Conservation (phyloP, 371 early-diverging fungal species). For the Mortierella sp. region DNA sequence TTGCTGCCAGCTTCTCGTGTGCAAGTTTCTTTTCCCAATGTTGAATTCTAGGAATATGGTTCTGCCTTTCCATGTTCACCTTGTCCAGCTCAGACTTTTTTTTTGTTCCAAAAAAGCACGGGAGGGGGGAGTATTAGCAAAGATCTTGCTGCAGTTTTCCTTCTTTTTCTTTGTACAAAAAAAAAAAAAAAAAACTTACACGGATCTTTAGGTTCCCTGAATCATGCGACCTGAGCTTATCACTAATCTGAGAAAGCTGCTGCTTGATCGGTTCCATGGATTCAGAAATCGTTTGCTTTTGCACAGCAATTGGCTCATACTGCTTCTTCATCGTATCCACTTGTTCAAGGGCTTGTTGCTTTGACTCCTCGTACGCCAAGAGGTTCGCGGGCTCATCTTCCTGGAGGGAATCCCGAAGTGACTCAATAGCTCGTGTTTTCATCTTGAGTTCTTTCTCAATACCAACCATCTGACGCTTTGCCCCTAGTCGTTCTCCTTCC, state of each 20-base stretch:
- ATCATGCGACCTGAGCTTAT: conserved; percentile 31
- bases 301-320: conserved; percentile 36
- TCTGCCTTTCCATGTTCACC: conserved; percentile 38
- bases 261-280: conserved; percentile 37
- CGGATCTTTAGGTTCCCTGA: conserved; percentile 16
- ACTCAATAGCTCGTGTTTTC: conserved; percentile 19
- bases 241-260: conserved; percentile 40
- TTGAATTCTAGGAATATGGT: conserved; percentile 46
- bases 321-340: conserved; percentile 47
- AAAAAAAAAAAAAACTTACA: conserved; percentile 12
- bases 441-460: conserved; percentile 20
- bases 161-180: neutral
- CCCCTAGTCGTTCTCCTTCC: conserved; percentile 16
- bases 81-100: conserved; percentile 51
- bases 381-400: conserved; percentile 33
- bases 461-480: conserved; percentile 7
- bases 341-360: conserved; percentile 40
- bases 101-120: neutral
- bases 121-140: too few relatives aligned
- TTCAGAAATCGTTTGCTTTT: conserved; percentile 31
- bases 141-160: neutral
- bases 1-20: conserved; percentile 23
- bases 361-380: conserved; percentile 52
- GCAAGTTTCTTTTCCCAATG: conserved; percentile 60
- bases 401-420: conserved; percentile 15